phyloP scores from a whole-genome alignment of 164 flowering plant genomes.

The Protea cynaroides region DNA sequence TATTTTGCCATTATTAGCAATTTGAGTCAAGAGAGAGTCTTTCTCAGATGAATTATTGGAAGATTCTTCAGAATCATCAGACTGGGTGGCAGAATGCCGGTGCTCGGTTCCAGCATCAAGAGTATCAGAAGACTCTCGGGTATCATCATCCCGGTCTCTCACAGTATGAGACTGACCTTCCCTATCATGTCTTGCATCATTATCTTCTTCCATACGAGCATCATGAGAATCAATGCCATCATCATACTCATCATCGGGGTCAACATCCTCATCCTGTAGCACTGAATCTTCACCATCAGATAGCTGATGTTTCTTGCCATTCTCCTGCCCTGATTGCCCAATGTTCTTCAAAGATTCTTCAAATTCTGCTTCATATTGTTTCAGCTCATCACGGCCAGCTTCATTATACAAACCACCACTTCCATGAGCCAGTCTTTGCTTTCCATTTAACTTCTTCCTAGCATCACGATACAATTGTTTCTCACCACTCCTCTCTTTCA shows the following conservation, averaged over 20 bases:
- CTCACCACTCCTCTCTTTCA: constrained; percentile 16
- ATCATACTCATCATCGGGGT: constrained; percentile 70
- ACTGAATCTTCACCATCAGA: constrained; percentile 21
- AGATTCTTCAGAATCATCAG: constrained; percentile 17
- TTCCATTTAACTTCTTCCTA: constrained; percentile 5
- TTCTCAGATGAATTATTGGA: constrained; percentile 12
- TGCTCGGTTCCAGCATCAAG: constrained; percentile 15
- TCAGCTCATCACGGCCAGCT: constrained; percentile 87
- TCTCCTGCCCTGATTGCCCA: constrained; percentile 21
- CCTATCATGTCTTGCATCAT: constrained; percentile 27
- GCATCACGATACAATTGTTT: constrained; percentile 17
- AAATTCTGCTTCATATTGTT: constrained; percentile 79
- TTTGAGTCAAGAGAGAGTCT: constrained; percentile 16
- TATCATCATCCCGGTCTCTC: constrained; percentile 18
- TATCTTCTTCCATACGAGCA: constrained; percentile 37
- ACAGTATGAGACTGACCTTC: constrained; percentile 16
- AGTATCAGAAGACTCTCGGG: constrained; percentile 18
- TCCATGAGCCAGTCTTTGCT: constrained; percentile 17
- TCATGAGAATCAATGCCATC: constrained; percentile 73
- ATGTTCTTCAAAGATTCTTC: constrained; percentile 65
- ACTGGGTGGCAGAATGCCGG: constrained; percentile 16
- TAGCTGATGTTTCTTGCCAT: constrained; percentile 15
- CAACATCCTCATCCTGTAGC: constrained; percentile 29
- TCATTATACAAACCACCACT: constrained; percentile 79
- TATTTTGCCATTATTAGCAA: constrained; percentile 13